Evolutionary conservation across 2,329 filamentous ascomycete genomes (phyloP), one percentile per base, ranked within the genome.

Genomic region (Aspergillus hortae): DNA sequence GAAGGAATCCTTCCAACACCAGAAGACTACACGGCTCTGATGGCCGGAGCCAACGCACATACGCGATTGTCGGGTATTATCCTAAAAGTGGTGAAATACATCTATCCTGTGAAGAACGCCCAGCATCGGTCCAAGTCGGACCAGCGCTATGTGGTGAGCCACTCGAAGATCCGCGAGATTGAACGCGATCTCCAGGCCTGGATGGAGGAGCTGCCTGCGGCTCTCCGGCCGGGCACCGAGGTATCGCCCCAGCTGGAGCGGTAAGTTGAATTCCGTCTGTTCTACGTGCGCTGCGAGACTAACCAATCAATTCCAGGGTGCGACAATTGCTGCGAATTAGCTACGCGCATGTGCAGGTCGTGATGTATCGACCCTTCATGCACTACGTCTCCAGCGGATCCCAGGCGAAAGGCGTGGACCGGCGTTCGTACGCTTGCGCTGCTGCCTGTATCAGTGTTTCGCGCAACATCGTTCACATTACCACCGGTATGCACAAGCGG

Each of bases 171-270:
- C 36, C 76, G 82, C 19, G 83, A 86, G 57, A 80, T 87, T 49
- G 84, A 87, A 65, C 75, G 79, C 49, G 83, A 86, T 61, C 70
- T 87, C 48, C 81, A 85, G 61, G 69, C 72, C 12, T 87, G 84
- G 84, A 80, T 85, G 71, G 81, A 84, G 48, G 74, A 78, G 52
- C 68, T 99, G 23, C 92, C 92, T 0, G 78, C 85, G 59, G 83
- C 85, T 49, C 84, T 96, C 71, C 86, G 88, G 55, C 91, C 91
- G 1, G 90, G 89, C 55, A 82, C 86, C 0, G 90, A 94, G 46
- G 88, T 86, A 0, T 80, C 86, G 1, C 81, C 86, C 32, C 85
- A 92, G 62, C 81, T 92, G 21, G 82, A 91, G 61, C 81, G 90
- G 89, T 90, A 80, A 75, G 82, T 70, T 17, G 11, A 27, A 46